Evolutionary conservation across 116 monocot genomes (phyloP), one percentile per base, ranked within the genome.

Genomic region (Iris pallida): DNA sequence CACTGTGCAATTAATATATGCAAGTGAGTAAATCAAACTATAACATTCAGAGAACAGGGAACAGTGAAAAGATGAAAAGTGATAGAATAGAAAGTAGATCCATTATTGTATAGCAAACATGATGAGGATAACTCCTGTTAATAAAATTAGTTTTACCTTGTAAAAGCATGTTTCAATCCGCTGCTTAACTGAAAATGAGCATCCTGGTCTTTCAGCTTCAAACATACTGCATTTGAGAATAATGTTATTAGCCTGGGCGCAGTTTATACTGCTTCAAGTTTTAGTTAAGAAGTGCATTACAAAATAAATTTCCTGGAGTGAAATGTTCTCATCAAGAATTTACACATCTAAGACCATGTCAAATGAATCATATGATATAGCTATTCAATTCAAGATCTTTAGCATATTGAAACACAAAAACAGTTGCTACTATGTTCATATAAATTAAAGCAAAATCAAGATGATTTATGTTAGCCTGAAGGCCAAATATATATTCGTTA

Each of bases 121-220:
- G 30, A 30, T 30, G 30, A 30, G 30, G 30, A 30, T 30, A 65
- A 48, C 65, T 48, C 4, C 0, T 65, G 49, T 20, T 14, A 65
- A 49, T 51, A 51, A 19, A 44, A 46, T 0, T 1, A 44, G 2
- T 30, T 5, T 1, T 52, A 84, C 81, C 88, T 84, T 88, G 41
- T 63, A 88, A 72, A 88, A 75, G 52, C 84, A 88, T 49, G 88
- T 88, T 43, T 71, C 80, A 48, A 88, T 74, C 63, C 87, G 63
- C 68, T 87, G 87, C 56, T 75, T 75, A 61, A 87, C 56, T 61
- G 83, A 80, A 80, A 78, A 87, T 75, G 68, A 83, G 62, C 65
- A 87, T 40, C 83, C 83, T 65, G 87, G 80, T 58, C 87, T 83
- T 80, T 83, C 87, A 68, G 87, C 87, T 78, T 87, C 87, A 80